A percentile compares a stretch with the other conserved stretches of the same genome.
phyloP scores from a whole-genome alignment of 2,329 filamentous ascomycete genomes.

The Xylaria sp. region DNA sequence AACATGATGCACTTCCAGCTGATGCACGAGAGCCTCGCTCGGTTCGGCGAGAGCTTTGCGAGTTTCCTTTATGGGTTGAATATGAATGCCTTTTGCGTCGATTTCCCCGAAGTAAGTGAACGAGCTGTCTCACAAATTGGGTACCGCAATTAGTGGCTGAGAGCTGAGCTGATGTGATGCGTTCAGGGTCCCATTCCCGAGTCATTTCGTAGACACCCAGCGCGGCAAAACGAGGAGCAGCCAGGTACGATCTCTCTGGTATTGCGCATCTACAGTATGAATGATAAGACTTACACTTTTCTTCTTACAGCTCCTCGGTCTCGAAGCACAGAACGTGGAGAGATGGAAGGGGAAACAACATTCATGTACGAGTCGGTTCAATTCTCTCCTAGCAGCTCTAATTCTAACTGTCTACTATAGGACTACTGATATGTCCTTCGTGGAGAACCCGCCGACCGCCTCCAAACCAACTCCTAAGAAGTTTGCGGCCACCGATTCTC shows the following conservation, averaged over 20 bases:
- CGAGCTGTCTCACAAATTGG: neutral
- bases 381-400: conserved; percentile 19
- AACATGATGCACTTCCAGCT: conserved; percentile 98
- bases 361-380: conserved; percentile 71
- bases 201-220: conserved; percentile 78
- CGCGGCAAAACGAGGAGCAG: conserved; percentile 57
- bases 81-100: conserved; percentile 99
- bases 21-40: conserved; percentile 91
- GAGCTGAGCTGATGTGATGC: conserved; percentile 4
- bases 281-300: no score
- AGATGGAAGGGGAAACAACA: conserved; percentile 72
- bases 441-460: conserved; percentile 76
- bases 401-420: conserved; percentile 50
- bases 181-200: conserved; percentile 78
- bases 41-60: conserved; percentile 95
- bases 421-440: conserved; percentile 90
- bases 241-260: conserved; percentile 23
- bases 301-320: no score
- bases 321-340: conserved; percentile 42
- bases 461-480: conserved; percentile 55
- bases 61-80: conserved; percentile 95
- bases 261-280: neutral
- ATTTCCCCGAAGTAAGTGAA: conserved; percentile 90
- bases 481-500: conserved; percentile 50
- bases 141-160: neutral